Evolutionary conservation across 192 early-diverging fungal species (phyloP), one percentile per base, ranked within the genome.

Genomic region (Coemansia sp.): DNA sequence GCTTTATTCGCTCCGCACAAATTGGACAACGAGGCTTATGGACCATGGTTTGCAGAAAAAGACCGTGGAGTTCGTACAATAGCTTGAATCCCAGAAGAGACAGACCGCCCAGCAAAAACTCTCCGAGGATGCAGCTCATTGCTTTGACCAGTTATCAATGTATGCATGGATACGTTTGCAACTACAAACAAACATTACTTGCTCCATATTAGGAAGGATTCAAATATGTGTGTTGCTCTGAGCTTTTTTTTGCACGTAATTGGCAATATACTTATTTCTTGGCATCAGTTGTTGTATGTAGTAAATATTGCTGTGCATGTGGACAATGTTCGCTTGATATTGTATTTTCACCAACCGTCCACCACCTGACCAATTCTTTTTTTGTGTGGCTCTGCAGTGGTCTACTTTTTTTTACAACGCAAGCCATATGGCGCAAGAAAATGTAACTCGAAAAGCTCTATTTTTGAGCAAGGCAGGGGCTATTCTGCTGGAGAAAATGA

Each of bases 81-180:
- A 28, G 28, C 51, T 20, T 34, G 31, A 30, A 56, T 56, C 53
- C 53, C 8, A 56, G 53, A 56, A 56, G 53, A 56, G 33, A 31
- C 29, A 56, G 53, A 34, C 53, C 13, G 29, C 53, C 29, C 30
- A 56, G 10, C 31, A 7, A 29, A 56, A 25, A 25, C 23, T 25
- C 23, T 49, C 23, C 8, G 46, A 26, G 21, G 12, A 49, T 21
- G 21, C 21, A 21, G 21, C 46, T 10, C 23, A 25, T 49, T 25
- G 12, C 25, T 25, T 49, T 8, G 46, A 23, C 46, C 21, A 10
- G 21, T 23, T 26, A 5, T 49, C 46, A 49, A 10, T 45, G 42
- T n/a, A 10, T 45, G 42, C 18, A 10, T 18, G 35, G 12, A 37
- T 37, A 12, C 35, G 18, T 45, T 18, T n/a, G 18, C 42, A 45